Base-by-base conservation (phyloP, 2,329 filamentous ascomycete genomes). In the Whalleya microplaca region DNA sequence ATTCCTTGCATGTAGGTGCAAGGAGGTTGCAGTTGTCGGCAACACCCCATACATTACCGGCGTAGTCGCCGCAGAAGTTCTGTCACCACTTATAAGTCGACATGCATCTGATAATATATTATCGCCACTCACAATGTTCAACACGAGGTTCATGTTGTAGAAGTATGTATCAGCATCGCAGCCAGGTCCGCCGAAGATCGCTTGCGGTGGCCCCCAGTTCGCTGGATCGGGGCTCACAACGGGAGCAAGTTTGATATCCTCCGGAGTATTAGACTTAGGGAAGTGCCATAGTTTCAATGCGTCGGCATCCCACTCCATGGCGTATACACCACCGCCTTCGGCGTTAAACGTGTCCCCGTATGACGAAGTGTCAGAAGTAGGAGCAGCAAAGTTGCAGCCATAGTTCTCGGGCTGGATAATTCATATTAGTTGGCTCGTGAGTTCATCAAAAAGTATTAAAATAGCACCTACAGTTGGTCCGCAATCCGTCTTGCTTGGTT, bases 251-350 rank as follows among this genome's bases (percentile, higher is more conserved):
- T 74, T 71, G 48, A 94, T 87, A 67, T 95, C 87, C 0, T 72
- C 67, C 0, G 92, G 91, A 41, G 93, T 83, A 8, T 72, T 69
- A 27, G 73, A 75, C n/a, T 88, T 83, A 1, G 86, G 77, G 72
- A 92, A 96, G 76, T 90, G 90, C 86, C 88, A 96, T 60, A 95
- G 79, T 53, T 81, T 86, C 70, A 96, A 89, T 53, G 80, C 82
- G 1, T 83, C 73, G 9, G 78, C 75, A 48, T 87, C 87, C 90
- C 91, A 95, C 66, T 88, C 79, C 63, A 88, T 82, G 5, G 86
- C 87, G 63, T 89, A 91, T 2, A 90, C 81, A 23, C 88, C 88
- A n/a, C 88, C 88, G 1, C 80, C 78, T 37, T 72, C 82, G 9
- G 77, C 77, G 69, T 92, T 92, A 76, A 92, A 91, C 0, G 79